A percentile compares a stretch with the other conserved stretches of the same genome.
Conservation (phyloP, 306 rosid genomes). For the Rosa chinensis region DNA sequence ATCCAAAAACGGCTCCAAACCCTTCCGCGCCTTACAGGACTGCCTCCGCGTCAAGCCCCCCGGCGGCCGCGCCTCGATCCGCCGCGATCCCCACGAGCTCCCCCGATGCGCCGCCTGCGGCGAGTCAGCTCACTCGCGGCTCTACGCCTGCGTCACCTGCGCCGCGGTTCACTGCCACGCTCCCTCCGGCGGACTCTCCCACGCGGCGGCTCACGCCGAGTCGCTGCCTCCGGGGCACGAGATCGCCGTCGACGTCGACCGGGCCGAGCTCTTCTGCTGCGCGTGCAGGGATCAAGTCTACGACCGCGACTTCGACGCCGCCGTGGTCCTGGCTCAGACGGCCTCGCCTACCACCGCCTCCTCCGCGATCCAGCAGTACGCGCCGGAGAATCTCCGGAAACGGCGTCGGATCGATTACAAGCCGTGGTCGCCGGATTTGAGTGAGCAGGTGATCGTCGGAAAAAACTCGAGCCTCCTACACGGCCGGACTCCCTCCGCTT, state of each 20-base stretch:
- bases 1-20: conserved; percentile 60
- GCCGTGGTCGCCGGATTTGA: conserved; percentile 75
- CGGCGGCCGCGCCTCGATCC: conserved; percentile 74
- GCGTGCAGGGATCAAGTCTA: conserved; percentile 85
- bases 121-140: conserved; percentile 46
- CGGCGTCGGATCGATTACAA: conserved; percentile 76
- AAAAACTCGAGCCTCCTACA: conserved; percentile 48
- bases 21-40: conserved; percentile 69
- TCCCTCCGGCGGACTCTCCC: conserved; percentile 39
- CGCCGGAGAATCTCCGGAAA: conserved; percentile 81
- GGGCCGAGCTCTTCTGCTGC: conserved; percentile 94
- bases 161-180: conserved; percentile 74
- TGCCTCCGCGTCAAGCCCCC: conserved; percentile 83
- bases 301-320: conserved; percentile 88
- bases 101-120: conserved; percentile 69
- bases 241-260: conserved; percentile 91
- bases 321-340: conserved; percentile 75
- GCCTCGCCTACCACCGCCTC: conserved; percentile 42
- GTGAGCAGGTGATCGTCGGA: conserved; percentile 53
- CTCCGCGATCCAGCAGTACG: conserved; percentile 28
- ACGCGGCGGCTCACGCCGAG: conserved; percentile 71
- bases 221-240: conserved; percentile 73
- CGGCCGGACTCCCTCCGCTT: conserved; percentile 24
- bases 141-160: conserved; percentile 73
- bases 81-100: conserved; percentile 69